Percentiles rank a stretch among this genome's conserved stretches.
These are phyloP conservation scores for Kwoniella dejecticola DNA, from an alignment of 768 basidiomycete species.

Conservation along the genomic window DNA sequence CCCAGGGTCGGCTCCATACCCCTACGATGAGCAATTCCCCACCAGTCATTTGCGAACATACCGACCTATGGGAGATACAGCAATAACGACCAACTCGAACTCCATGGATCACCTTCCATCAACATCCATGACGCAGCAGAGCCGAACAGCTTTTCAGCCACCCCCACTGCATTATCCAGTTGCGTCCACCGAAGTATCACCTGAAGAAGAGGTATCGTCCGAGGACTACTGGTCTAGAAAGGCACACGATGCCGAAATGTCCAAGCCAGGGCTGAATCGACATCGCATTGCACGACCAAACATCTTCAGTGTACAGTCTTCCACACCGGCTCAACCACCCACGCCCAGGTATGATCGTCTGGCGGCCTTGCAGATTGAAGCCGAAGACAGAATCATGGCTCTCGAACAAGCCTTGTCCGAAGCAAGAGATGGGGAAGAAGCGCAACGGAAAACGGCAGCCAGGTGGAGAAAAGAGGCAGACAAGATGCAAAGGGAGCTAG, in stretches of 20 bases:
- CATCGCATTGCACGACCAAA: too few species aligned
- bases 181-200: too few species aligned
- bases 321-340: not conserved
- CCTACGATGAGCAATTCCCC: not conserved
- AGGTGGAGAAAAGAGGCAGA: constrained; percentile 38
- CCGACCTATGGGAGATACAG: too few species aligned
- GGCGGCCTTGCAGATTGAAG: constrained; percentile 23
- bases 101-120: too few species aligned
- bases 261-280: not conserved
- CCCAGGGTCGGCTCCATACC: not conserved
- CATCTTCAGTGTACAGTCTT: constrained; percentile 8
- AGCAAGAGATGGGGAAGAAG: constrained; percentile 40
- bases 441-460: constrained; percentile 35
- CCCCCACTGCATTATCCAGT: too few species aligned
- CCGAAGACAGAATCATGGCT: constrained; percentile 31
- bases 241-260: too few species aligned
- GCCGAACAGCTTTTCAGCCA: too few species aligned
- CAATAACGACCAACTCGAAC: too few species aligned
- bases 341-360: constrained; percentile 20
- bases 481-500: constrained; percentile 39
- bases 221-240: too few species aligned
- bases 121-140: too few species aligned
- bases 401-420: constrained; percentile 42
- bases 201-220: too few species aligned
- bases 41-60: not conserved